These are phyloP conservation scores for Exophiala sideris DNA, from an alignment of 2,329 filamentous ascomycete species.

Conservation along the genomic window DNA sequence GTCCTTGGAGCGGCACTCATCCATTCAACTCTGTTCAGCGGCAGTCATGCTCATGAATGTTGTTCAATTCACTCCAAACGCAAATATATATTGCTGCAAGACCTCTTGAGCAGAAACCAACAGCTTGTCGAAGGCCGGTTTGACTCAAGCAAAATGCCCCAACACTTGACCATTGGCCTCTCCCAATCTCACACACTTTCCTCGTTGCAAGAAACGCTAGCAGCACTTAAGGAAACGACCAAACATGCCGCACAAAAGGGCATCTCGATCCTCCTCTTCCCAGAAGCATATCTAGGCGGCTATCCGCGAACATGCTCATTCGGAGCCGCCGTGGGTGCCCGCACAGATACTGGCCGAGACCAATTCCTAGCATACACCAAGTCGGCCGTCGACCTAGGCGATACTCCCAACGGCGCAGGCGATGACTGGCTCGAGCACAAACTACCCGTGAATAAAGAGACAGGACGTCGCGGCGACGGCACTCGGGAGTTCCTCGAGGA, in stretches of 20 bases:
- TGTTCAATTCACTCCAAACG: too few species aligned
- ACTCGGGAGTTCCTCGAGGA: conserved; percentile 76
- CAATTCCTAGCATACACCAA: conserved; percentile 81
- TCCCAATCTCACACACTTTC: conserved; percentile 46
- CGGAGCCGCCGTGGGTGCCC: conserved; percentile 68
- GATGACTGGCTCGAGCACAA: conserved; percentile 66
- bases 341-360: conserved; percentile 67
- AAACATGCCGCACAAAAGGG: conserved; percentile 58
- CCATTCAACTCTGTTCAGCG: too few species aligned
- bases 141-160: conserved; percentile 33
- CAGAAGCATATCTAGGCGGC: conserved; percentile 87
- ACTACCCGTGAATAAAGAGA: conserved; percentile 49
- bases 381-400: conserved; percentile 75
- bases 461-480: conserved; percentile 63
- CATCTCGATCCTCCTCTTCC: conserved; percentile 75
- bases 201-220: conserved; percentile 56
- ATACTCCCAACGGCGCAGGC: conserved; percentile 68
- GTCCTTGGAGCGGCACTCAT: too few species aligned
- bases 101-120: too few species aligned
- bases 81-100: too few species aligned
- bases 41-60: too few species aligned
- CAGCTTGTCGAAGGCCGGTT: too few species aligned
- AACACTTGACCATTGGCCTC: conserved; percentile 44
- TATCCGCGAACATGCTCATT: conserved; percentile 82
- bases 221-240: conserved; percentile 62